phyloP scores from a whole-genome alignment of 257 asterid genomes.

The Gardenia jasminoides region DNA sequence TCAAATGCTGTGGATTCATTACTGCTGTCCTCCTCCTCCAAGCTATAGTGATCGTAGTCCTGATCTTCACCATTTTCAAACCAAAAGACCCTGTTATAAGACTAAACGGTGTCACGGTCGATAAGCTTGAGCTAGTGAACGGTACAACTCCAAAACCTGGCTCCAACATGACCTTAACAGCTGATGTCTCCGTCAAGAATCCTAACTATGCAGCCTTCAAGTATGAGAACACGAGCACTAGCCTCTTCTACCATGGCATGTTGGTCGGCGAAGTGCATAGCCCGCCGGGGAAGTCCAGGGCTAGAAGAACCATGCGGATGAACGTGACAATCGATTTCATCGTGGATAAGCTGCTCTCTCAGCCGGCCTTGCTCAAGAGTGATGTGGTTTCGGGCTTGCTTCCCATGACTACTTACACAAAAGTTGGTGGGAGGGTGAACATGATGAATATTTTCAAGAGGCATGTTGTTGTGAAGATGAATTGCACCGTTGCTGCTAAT shows the following conservation, averaged over 20 bases:
- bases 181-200: slow-evolving; percentile 75
- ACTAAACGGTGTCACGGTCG: slow-evolving; percentile 48
- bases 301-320: slow-evolving; percentile 71
- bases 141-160: slow-evolving; percentile 49
- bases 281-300: slow-evolving; percentile 68
- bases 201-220: slow-evolving; percentile 67
- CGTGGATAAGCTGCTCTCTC: slow-evolving; percentile 41
- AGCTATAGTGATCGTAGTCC: slow-evolving; percentile 38
- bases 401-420: slow-evolving; percentile 48
- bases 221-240: slow-evolving; percentile 62
- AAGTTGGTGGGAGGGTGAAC: slow-evolving; percentile 67
- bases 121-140: slow-evolving; percentile 32
- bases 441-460: slow-evolving; percentile 36
- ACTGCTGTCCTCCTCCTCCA: slow-evolving; percentile 43
- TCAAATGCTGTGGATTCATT: slow-evolving; percentile 43
- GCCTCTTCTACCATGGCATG: slow-evolving; percentile 52
- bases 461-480: slow-evolving; percentile 70
- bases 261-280: slow-evolving; percentile 75
- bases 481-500: slow-evolving; percentile 56
- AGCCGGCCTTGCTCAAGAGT: slow-evolving; percentile 44
- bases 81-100: slow-evolving; percentile 53
- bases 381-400: slow-evolving; percentile 52
- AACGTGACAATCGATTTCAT: slow-evolving; percentile 65
- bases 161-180: slow-evolving; percentile 57
- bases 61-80: slow-evolving; percentile 73